These are phyloP conservation scores for Kwoniella sp. DNA, from an alignment of 768 basidiomycete species.

Conservation along the genomic window DNA sequence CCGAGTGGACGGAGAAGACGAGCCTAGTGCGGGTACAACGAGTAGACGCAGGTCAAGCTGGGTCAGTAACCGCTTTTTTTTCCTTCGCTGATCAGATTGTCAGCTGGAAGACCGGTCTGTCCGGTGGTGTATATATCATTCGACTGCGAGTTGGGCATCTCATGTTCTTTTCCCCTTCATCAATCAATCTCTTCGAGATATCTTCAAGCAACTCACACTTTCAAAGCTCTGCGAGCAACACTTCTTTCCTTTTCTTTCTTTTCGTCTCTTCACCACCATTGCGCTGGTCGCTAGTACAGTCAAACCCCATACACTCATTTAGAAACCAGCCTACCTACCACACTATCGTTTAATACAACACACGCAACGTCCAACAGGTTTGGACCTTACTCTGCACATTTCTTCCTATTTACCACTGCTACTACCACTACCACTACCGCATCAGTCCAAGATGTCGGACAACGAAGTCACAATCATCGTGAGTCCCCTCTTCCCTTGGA, in stretches of 20 bases:
- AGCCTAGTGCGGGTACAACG: too few relatives aligned
- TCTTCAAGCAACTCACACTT: neutral
- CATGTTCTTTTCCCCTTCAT: neutral
- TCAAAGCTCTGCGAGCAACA: constrained; percentile 1
- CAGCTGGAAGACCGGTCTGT: neutral
- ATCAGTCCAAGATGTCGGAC: constrained; percentile 20
- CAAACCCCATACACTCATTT: neutral
- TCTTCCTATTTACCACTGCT: neutral
- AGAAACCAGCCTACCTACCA: neutral
- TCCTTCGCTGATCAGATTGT: neutral
- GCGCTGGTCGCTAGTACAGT: neutral
- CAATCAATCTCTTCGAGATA: constrained; percentile 1
- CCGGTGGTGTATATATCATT: constrained; percentile 1
- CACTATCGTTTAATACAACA: neutral
- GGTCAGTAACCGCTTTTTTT: neutral
- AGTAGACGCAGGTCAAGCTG: neutral
- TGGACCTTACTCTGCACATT: neutral
- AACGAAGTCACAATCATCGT: constrained; percentile 27
- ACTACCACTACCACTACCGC: constrained; percentile 1
- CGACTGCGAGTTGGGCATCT: neutral
- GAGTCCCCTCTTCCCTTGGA: neutral
- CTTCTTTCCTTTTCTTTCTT: constrained; percentile 2
- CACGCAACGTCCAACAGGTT: neutral
- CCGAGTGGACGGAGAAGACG: too few relatives aligned
- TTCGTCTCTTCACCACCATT: neutral